Evolutionary conservation across 495 filamentous ascomycete genomes (phyloP).

Genomic region (Xylaria castorea): DNA sequence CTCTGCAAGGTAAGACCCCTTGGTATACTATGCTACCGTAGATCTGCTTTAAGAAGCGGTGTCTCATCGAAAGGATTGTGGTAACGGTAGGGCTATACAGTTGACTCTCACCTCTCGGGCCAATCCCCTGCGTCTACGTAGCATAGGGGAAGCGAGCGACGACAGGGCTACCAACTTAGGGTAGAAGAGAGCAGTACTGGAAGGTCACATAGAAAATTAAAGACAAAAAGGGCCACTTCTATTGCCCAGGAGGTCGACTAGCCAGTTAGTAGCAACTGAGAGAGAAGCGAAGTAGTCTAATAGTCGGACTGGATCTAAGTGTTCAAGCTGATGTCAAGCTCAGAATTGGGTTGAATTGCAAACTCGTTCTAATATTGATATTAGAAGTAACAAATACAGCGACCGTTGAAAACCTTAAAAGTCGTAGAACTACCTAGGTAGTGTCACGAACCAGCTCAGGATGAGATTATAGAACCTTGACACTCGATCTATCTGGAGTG

Average conservation of each 20-base stretch:
- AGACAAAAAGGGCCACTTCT: neutral
- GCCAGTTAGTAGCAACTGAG: neutral
- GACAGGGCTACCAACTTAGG: neutral
- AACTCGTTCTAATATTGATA: neutral
- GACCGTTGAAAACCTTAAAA: neutral
- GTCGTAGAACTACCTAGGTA: neutral
- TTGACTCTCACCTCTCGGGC: neutral
- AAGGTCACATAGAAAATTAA: neutral
- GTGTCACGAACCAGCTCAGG: neutral
- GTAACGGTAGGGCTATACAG: neutral
- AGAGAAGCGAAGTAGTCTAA: neutral
- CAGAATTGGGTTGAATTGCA: neutral
- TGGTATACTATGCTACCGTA: neutral
- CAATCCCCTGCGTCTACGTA: neutral
- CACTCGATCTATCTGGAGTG: conserved; percentile 1
- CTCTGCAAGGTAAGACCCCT: neutral
- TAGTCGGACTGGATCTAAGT: neutral
- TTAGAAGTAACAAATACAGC: neutral
- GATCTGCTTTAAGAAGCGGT: neutral
- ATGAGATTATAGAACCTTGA: neutral
- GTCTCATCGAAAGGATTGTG: neutral
- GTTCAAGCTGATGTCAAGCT: neutral
- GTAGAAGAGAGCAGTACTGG: neutral
- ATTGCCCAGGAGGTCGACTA: neutral
- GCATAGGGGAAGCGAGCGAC: neutral